Base-by-base conservation (phyloP, 768 basidiomycete genomes). In the Sarcodon aspratus region DNA sequence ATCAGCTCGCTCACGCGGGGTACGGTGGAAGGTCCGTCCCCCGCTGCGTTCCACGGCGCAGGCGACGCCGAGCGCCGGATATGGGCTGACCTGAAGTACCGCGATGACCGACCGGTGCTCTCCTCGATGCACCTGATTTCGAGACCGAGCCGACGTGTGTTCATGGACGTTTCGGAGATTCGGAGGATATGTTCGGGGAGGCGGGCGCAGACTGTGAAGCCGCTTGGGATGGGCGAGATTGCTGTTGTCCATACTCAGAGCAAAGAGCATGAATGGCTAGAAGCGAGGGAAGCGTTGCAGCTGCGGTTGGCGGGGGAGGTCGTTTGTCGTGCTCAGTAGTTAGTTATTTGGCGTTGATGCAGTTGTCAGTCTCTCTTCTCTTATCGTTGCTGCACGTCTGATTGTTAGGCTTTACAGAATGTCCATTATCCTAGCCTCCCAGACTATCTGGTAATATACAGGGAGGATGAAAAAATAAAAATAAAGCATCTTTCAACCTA, bases 11-110 rank as follows among this genome's bases (percentile, higher is more conserved):
- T 98, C 51, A 85, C 89, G 2, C 81, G 90, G 31, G 92, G 92
- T 3, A 86, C 87, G 33, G 64, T 77, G 50, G 65, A 71, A 7
- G 67, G 69, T 0, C 80, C 92, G 1, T 75, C 75, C 13, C 92
- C 93, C 0, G 53, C 59, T 4, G 70, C 70, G 10, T 97, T 93
- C 62, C 57, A 69, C 49, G 53, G 59, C 1, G 81, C 74, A 9
- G 68, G 72, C 52, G 78, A 83, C 32, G 73, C 80, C 1, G 74
- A 91, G 49, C 75, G 75, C 33, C 79, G 92, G 35, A 87, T 98
- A 65, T 96, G 95, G 92, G 89, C 89, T 1, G 80, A 83, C 46
- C 79, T 97, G 55, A 99, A 99, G 68, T 94, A 95, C 69, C 78
- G 95, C 45, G 81, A 90, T 56, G 89, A 96, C 63, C 71, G 78